Percentiles rank a stretch among this genome's conserved stretches.
Evolutionary conservation across 768 basidiomycete genomes (phyloP).

Genomic region (Cubamyces lactineus): DNA sequence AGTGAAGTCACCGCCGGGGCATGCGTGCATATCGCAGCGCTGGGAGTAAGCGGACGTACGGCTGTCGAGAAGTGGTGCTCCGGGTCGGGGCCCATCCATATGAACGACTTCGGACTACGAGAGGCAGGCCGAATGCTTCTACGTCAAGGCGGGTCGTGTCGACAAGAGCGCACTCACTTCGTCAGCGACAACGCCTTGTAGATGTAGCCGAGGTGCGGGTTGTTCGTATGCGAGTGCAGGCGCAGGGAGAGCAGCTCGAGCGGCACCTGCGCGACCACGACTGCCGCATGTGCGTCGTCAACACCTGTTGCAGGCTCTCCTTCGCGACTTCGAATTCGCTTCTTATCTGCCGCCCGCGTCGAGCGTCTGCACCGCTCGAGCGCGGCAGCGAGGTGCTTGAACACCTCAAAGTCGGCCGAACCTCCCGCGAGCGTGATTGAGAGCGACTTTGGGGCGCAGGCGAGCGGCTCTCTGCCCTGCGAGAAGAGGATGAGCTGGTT

Average conservation of each 20-base stretch:
- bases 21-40: neutral
- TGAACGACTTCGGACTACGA: slow-evolving; percentile 49
- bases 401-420: slow-evolving; percentile 32
- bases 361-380: slow-evolving; percentile 32
- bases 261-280: slow-evolving; percentile 12
- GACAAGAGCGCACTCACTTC: slow-evolving; percentile 37
- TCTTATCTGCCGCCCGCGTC: neutral
- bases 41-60: slow-evolving; percentile 40
- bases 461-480: slow-evolving; percentile 14
- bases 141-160: neutral
- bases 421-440: slow-evolving; percentile 37
- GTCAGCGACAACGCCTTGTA: slow-evolving; percentile 39
- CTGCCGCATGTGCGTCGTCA: neutral
- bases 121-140: neutral
- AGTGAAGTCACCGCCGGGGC: neutral
- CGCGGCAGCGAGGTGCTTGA: slow-evolving; percentile 33
- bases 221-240: slow-evolving; percentile 44
- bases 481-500: slow-evolving; percentile 33
- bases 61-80: slow-evolving; percentile 66
- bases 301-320: too few species aligned
- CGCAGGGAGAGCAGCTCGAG: slow-evolving; percentile 40
- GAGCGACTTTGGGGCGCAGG: slow-evolving; percentile 34
- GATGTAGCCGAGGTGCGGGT: slow-evolving; percentile 35
- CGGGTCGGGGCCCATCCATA: slow-evolving; percentile 65
- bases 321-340: neutral